Percentiles rank a stretch among this genome's conserved stretches.
These are phyloP conservation scores for Euphorbia schlechtendalii DNA, from an alignment of 441 rosid genomes.

Conservation along the genomic window DNA sequence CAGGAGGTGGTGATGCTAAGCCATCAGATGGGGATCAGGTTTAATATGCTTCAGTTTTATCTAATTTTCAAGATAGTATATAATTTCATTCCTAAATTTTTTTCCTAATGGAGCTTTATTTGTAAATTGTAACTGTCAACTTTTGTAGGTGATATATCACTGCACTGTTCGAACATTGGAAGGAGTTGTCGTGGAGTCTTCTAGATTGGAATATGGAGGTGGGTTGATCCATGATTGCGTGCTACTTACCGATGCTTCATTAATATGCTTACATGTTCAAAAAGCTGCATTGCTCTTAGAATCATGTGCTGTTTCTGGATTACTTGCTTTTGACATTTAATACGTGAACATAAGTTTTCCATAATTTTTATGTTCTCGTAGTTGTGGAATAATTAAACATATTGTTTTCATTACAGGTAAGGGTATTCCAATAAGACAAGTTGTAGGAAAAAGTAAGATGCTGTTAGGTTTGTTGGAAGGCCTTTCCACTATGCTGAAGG, in stretches of 20 bases:
- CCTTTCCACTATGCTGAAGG: constrained; percentile 87
- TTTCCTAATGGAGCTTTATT: not conserved
- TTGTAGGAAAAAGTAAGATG: constrained; percentile 90
- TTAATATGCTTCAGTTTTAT: not conserved
- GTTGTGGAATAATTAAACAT: constrained; percentile 11
- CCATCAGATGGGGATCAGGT: constrained; percentile 99
- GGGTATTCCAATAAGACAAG: constrained; percentile 64
- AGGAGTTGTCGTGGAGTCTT: constrained; percentile 78
- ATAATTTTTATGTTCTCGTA: constrained; percentile 4
- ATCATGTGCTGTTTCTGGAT: too few species aligned
- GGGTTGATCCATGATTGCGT: too few species aligned
- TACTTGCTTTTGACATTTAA: too few species aligned
- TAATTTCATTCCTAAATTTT: not conserved
- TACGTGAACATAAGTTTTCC: not conserved
- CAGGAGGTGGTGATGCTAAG: constrained; percentile 80
- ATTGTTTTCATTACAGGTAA: constrained; percentile 43
- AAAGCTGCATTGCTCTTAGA: too few species aligned
- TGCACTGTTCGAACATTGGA: constrained; percentile 79
- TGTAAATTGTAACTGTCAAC: constrained; percentile 3
- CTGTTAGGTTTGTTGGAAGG: constrained; percentile 85
- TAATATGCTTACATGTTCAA: too few species aligned
- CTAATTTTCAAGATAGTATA: not conserved
- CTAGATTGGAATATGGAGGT: constrained; percentile 25
- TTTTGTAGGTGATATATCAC: constrained; percentile 65
- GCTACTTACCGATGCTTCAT: too few species aligned